phyloP scores from a whole-genome alignment of 176 grass and related monocot species.

The Eremochloa ophiuroides region DNA sequence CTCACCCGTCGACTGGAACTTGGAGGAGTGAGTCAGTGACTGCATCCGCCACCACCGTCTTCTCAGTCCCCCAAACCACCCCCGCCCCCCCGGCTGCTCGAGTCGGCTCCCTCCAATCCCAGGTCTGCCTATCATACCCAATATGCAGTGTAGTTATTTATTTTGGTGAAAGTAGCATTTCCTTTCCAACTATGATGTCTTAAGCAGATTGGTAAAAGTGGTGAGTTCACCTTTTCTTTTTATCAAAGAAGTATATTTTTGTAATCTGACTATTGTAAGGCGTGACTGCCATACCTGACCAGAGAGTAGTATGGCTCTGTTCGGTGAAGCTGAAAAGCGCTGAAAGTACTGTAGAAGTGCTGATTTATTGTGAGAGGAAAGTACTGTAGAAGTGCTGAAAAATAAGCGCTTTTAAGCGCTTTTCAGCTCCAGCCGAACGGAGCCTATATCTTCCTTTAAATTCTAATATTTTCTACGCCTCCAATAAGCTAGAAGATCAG shows the following conservation, averaged over 20 bases:
- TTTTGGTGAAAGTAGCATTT: not conserved
- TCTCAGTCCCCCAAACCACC: not conserved
- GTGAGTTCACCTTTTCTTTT: not conserved
- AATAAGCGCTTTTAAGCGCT: no score
- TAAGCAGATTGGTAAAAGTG: not conserved
- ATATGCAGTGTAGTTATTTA: no score
- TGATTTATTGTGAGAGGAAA: no score
- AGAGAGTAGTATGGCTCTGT: no score
- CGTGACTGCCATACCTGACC: not conserved
- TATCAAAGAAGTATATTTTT: not conserved
- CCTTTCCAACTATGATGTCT: not conserved
- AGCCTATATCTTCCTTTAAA: conserved; percentile 1
- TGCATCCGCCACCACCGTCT: not conserved
- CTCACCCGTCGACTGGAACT: not conserved
- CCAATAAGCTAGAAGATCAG: not conserved
- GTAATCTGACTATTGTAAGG: not conserved
- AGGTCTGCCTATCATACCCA: not conserved
- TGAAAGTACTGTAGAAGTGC: no score
- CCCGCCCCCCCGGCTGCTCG: no score
- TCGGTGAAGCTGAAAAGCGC: no score
- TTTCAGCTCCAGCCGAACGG: no score
- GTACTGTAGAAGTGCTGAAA: no score
- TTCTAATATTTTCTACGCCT: not conserved
- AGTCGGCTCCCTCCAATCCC: not conserved
- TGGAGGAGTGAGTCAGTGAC: not conserved